Evolutionary conservation across 495 filamentous ascomycete species (phyloP).

Genomic region (Entonaema liquescens): DNA sequence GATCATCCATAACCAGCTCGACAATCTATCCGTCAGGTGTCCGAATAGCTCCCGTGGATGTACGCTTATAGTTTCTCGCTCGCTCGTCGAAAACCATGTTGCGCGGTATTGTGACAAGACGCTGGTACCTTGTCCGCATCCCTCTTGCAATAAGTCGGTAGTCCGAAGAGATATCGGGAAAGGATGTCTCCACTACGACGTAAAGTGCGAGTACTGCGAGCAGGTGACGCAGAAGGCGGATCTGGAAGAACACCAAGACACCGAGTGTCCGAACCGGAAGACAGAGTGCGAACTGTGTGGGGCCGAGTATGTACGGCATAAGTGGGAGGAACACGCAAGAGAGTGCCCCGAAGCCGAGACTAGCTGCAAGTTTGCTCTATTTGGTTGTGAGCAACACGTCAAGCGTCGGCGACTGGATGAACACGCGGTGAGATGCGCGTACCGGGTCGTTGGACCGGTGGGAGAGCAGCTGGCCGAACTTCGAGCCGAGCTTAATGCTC

Average conservation of each 20-base stretch:
- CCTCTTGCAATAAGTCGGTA: conserved; percentile 52
- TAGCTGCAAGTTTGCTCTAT: conserved; percentile 52
- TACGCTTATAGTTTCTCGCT: conserved; percentile 65
- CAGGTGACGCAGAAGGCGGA: conserved; percentile 48
- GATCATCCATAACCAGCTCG: conserved; percentile 69
- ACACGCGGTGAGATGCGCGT: conserved; percentile 43
- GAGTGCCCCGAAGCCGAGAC: conserved; percentile 52
- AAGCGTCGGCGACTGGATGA: conserved; percentile 40
- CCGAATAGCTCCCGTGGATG: conserved; percentile 72
- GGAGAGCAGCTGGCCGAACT: conserved; percentile 48
- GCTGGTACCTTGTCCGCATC: conserved; percentile 68
- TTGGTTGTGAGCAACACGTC: conserved; percentile 48
- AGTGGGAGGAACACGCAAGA: conserved; percentile 50
- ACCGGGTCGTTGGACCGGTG: conserved; percentile 48
- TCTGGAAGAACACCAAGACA: conserved; percentile 54
- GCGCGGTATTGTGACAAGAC: conserved; percentile 77
- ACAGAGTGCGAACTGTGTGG: conserved; percentile 52
- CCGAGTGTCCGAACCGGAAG: conserved; percentile 47
- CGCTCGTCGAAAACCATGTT: conserved; percentile 76
- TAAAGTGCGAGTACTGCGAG: conserved; percentile 57
- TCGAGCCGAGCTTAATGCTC: conserved; percentile 42
- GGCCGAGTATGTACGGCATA: conserved; percentile 49
- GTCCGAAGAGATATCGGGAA: conserved; percentile 48
- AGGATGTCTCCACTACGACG: conserved; percentile 60
- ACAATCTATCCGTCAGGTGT: conserved; percentile 78